phyloP scores from a whole-genome alignment of 352 stramenopile species.

The Pythium vanterpoolii region DNA sequence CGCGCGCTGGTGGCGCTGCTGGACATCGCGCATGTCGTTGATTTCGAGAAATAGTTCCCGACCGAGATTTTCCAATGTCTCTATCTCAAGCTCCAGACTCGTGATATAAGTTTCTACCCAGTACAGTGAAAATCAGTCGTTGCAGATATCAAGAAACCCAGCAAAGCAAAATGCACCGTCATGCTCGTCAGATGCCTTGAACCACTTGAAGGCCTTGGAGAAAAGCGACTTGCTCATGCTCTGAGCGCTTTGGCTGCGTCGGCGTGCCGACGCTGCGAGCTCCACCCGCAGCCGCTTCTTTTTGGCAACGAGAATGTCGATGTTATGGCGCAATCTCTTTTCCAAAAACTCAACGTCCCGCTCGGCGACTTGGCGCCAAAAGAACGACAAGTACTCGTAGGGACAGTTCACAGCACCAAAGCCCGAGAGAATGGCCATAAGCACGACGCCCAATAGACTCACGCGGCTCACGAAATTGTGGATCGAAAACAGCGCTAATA shows the following conservation, averaged over 20 bases:
- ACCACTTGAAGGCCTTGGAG: slow-evolving; percentile 28
- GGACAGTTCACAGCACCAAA: slow-evolving; percentile 84
- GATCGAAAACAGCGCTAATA: slow-evolving; percentile 68
- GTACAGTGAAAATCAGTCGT: not conserved
- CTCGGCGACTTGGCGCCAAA: slow-evolving; percentile 71
- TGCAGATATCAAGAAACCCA: not conserved
- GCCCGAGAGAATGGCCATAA: slow-evolving; percentile 79
- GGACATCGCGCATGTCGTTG: slow-evolving; percentile 73
- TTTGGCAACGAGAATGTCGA: slow-evolving; percentile 80
- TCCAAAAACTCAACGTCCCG: slow-evolving; percentile 83
- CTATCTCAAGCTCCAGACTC: slow-evolving; percentile 61
- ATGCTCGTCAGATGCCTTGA: slow-evolving; percentile 23
- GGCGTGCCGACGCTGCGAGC: slow-evolving; percentile 28
- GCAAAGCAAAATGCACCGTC: slow-evolving; percentile 11
- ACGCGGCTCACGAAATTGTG: slow-evolving; percentile 80
- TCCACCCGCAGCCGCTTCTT: slow-evolving; percentile 73
- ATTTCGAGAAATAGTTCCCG: slow-evolving; percentile 81
- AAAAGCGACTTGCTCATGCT: slow-evolving; percentile 30
- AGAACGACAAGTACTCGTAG: slow-evolving; percentile 85
- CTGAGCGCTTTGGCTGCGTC: slow-evolving; percentile 24
- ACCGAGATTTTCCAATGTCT: slow-evolving; percentile 71
- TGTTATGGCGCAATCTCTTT: slow-evolving; percentile 74
- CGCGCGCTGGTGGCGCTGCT: slow-evolving; percentile 50
- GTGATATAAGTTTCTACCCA: slow-evolving; percentile 59
- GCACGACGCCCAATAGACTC: slow-evolving; percentile 73